phyloP scores from a whole-genome alignment of 1,284 basidiomycete genomes.

The Puccinia novopanici region DNA sequence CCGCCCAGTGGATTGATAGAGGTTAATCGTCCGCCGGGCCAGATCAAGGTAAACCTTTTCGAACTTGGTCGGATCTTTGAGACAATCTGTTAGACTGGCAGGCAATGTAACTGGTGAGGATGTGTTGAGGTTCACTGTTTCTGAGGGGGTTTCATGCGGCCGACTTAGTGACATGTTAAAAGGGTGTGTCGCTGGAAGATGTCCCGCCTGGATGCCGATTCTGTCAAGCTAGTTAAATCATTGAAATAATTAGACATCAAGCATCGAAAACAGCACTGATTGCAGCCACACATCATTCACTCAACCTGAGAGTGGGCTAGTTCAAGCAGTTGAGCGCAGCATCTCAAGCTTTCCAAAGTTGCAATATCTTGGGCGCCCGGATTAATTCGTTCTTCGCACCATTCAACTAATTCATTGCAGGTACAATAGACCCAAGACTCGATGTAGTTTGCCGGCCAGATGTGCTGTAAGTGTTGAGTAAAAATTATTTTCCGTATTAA shows the following conservation, averaged over 20 bases:
- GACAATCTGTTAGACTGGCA: background rate
- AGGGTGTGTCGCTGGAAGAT: conserved; percentile 72
- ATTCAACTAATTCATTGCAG: conserved; percentile 79
- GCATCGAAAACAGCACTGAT: conserved; percentile 24
- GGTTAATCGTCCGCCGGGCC: conserved; percentile 77
- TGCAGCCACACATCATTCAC: conserved; percentile 29
- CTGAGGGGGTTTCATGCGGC: background rate
- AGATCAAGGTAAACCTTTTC: conserved; percentile 59
- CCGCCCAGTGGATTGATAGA: conserved; percentile 76
- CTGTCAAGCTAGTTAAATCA: conserved; percentile 69
- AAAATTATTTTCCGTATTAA: background rate
- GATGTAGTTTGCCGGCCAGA: conserved; percentile 29
- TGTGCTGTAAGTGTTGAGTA: conserved; percentile 13
- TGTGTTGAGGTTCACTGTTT: background rate
- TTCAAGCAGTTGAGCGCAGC: conserved; percentile 72
- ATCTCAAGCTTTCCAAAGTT: conserved; percentile 62
- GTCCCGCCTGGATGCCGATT: conserved; percentile 72
- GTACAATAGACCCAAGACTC: conserved; percentile 94
- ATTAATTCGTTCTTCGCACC: conserved; percentile 77
- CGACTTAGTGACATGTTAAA: conserved; percentile 66
- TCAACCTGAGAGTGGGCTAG: conserved; percentile 76
- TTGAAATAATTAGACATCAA: conserved; percentile 14
- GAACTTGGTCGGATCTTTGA: conserved; percentile 53
- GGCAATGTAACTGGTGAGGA: background rate
- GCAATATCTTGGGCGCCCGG: conserved; percentile 60